Evolutionary conservation across 768 basidiomycete species (phyloP), one percentile per base, ranked within the genome.

Genomic region (Trametes punicea): DNA sequence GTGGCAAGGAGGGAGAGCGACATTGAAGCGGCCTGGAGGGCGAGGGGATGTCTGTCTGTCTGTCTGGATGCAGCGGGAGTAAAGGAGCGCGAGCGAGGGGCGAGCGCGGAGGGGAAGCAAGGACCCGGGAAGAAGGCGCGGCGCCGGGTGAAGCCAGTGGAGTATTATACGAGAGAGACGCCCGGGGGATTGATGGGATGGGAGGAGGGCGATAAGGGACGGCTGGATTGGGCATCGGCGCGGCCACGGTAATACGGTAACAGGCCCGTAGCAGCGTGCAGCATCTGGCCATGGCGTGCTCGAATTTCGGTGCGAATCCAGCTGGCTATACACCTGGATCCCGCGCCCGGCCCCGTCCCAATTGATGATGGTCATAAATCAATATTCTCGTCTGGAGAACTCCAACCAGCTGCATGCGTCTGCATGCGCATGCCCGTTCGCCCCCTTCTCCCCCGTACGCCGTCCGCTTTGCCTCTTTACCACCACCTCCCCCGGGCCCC

Each of bases 401-500:
- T n/a, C n/a, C n/a, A n/a, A n/a, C n/a, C n/a, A n/a, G n/a, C 18
- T 41, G 40, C 51, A 39, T 53, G 39, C 51, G 30, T 46, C 53
- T 36, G 25, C 38, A 38, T 23, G 33, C 52, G 33, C 51, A 21
- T 38, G 10, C 39, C 11, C 11, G 23, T 44, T 55, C 54, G 44
- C 42, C 58, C 46, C 55, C 53, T 36, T 39, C 48, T 44, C 54
- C 31, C 42, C 50, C 59, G 42, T 41, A 48, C 55, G 29, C 51
- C 44, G 38, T 25, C 46, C 36, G 39, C 36, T 38, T 52, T 60
- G 33, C 59, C 56, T 51, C 56, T 51, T 44, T 45, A 58, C 46
- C 51, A 57, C 57, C 53, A 36, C 47, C 40, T 52, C 50, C 42
- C 42, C 34, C 41, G 13, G n/a, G 8, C 5, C 34, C 38, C 33